phyloP scores from a whole-genome alignment of 2,329 filamentous ascomycete genomes.

The Pestalotiopsis sp. region DNA sequence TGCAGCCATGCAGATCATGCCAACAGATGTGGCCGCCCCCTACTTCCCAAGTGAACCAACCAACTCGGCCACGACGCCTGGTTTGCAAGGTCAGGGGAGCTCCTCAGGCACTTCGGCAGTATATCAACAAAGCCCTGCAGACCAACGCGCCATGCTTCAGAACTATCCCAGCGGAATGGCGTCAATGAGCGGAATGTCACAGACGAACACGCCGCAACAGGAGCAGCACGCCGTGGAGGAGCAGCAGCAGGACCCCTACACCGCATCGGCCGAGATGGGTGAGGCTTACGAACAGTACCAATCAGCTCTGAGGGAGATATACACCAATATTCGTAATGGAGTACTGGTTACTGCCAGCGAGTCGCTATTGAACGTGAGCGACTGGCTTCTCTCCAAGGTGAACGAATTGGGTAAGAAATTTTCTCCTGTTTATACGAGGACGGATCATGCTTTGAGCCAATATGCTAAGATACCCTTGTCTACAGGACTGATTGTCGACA shows the following conservation, averaged over 20 bases:
- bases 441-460: conserved; percentile 20
- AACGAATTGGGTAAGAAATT: conserved; percentile 54
- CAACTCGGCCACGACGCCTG: conserved; percentile 60
- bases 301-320: conserved; percentile 65
- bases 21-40: conserved; percentile 66
- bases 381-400: conserved; percentile 60
- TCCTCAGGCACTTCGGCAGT: conserved; percentile 57
- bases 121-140: conserved; percentile 66
- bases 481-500: conserved; percentile 82
- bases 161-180: conserved; percentile 53
- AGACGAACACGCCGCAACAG: conserved; percentile 37
- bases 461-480: conserved; percentile 20
- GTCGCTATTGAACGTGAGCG: conserved; percentile 54
- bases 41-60: conserved; percentile 75
- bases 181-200: conserved; percentile 49
- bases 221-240: conserved; percentile 56
- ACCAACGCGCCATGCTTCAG: conserved; percentile 58
- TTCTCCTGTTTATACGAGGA: background rate
- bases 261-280: conserved; percentile 59
- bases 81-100: conserved; percentile 52
- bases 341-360: conserved; percentile 54
- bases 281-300: conserved; percentile 72
- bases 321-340: conserved; percentile 67
- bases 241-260: conserved; percentile 49
- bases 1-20: conserved; percentile 77